Evolutionary conservation across 2,329 filamentous ascomycete species (phyloP), one percentile per base, ranked within the genome.

Genomic region (Onygena corvina): DNA sequence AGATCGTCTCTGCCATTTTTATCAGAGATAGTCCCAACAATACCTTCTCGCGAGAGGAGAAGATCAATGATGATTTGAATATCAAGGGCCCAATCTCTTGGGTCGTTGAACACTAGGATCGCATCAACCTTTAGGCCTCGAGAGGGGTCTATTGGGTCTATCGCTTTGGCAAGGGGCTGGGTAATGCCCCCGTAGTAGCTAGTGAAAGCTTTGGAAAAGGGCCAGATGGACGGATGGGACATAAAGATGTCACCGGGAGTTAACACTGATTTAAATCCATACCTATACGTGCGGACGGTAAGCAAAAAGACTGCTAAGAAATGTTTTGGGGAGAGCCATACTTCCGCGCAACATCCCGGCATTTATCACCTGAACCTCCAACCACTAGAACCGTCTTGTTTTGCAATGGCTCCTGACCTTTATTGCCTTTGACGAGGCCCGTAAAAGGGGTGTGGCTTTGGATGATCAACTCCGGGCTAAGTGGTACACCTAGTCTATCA

Each of bases 1-100:
- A 89, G 71, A 21, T 73, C 68, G 0, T 61, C 21, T 52, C 81
- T 70, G 35, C 81, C 82, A 63, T 94, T 94, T 61, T 78, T 80
- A 8, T 73, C 56, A 0, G 85, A 90, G 35, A 85, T 73, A 0
- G 90, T 95, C 21, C 90, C 92, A 3, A 94, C 63, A 50, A 86
- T 78, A 14, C 92, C 92, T n/a, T 75, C 59, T 14, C 78, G 73
- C 0, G 89, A 94, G 34, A 94, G 74, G 4, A 96, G 71, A 8
- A 94, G 70, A 65, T 98, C 92, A 48, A 84, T 67, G 50, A 96
- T 83, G 58, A 96, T 71, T 62, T 94, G 85, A 2, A 80, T 80
- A 64, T 96, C 90, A 7, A 95, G 75, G 0, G 85, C 88, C 92
- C 92, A 98, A 70, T 98, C 92, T 50, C 92, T 79, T 2, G 92